Conservation (phyloP, 805 yeast species). For the Saturnispora gosingensis region DNA sequence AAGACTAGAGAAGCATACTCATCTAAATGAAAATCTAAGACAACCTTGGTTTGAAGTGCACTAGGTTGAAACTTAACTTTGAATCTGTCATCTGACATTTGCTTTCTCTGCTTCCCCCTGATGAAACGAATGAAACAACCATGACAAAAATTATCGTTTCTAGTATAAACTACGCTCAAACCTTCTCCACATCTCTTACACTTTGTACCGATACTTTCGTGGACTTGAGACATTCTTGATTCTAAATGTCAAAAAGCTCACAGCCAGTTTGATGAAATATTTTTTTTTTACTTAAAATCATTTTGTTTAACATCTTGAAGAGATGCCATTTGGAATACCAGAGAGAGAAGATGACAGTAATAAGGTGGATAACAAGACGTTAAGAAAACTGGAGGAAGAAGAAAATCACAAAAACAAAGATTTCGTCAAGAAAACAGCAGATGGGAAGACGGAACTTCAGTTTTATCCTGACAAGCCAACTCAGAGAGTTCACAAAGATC, state of each 20-base stretch:
- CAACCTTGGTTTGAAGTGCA: slow-evolving; percentile 33
- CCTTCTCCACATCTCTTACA: slow-evolving; percentile 45
- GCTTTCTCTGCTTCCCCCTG: slow-evolving; percentile 71
- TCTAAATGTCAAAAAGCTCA: not conserved
- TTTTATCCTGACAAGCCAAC: slow-evolving; percentile 88
- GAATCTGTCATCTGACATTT: slow-evolving; percentile 61
- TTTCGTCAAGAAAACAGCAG: slow-evolving; percentile 39
- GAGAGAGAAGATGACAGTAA: slow-evolving; percentile 14
- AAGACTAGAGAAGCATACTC: slow-evolving; percentile 60
- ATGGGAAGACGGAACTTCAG: slow-evolving; percentile 39
- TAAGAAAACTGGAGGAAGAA: slow-evolving; percentile 14
- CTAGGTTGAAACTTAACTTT: slow-evolving; percentile 55
- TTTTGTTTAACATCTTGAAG: not conserved
- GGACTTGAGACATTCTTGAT: slow-evolving; percentile 7
- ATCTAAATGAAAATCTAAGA: slow-evolving; percentile 52
- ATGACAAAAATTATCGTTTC: slow-evolving; percentile 60
- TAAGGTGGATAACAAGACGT: slow-evolving; percentile 21
- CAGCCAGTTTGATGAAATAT: not conserved
- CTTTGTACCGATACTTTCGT: slow-evolving; percentile 9
- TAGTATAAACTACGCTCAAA: slow-evolving; percentile 35
- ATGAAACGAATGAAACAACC: slow-evolving; percentile 65
- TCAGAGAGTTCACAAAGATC: slow-evolving; percentile 53
- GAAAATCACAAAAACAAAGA: slow-evolving; percentile 31
- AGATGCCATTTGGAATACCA: slow-evolving; percentile 6
- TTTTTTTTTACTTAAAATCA: not conserved